A percentile compares a stretch with the other conserved stretches of the same genome.
These are phyloP conservation scores for Colletotrichum sp. DNA, from an alignment of 2,329 filamentous ascomycete genomes.

Conservation along the genomic window DNA sequence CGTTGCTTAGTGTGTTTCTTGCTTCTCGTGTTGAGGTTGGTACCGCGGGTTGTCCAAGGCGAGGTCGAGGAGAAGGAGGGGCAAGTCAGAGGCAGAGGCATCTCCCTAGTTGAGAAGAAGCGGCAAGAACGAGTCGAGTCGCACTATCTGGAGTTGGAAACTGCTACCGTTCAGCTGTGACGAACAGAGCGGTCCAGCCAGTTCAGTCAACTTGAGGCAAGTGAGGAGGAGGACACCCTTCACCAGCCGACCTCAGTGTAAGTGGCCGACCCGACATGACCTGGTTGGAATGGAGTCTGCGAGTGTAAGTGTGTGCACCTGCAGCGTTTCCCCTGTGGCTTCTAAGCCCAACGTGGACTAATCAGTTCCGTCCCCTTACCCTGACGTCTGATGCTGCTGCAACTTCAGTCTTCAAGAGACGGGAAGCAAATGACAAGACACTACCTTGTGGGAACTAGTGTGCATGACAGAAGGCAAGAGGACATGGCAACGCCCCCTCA, in stretches of 20 bases:
- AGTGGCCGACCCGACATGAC: not conserved
- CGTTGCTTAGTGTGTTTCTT: conserved; percentile 12
- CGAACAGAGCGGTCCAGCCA: not conserved
- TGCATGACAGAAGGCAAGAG: not conserved
- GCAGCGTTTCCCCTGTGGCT: not conserved
- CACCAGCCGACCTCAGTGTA: not conserved
- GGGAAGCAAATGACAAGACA: not conserved
- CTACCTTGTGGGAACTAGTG: not conserved
- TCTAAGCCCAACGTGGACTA: not conserved
- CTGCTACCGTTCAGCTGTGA: not conserved
- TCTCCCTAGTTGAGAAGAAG: not conserved
- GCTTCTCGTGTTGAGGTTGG: conserved; percentile 4
- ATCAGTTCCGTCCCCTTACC: not conserved
- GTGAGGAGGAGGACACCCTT: not conserved
- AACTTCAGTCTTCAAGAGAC: not conserved
- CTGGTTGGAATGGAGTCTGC: not conserved
- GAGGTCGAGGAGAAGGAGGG: not conserved
- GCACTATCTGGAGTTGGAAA: not conserved
- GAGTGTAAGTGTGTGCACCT: not conserved
- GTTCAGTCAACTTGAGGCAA: not conserved
- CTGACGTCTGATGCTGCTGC: not conserved
- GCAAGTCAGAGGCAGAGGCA: not conserved
- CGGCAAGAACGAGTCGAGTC: not conserved
- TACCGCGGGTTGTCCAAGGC: not conserved
- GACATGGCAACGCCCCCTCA: not conserved